Conservation (phyloP, 495 filamentous ascomycete genomes). For the Hypoxylon perforatum region DNA sequence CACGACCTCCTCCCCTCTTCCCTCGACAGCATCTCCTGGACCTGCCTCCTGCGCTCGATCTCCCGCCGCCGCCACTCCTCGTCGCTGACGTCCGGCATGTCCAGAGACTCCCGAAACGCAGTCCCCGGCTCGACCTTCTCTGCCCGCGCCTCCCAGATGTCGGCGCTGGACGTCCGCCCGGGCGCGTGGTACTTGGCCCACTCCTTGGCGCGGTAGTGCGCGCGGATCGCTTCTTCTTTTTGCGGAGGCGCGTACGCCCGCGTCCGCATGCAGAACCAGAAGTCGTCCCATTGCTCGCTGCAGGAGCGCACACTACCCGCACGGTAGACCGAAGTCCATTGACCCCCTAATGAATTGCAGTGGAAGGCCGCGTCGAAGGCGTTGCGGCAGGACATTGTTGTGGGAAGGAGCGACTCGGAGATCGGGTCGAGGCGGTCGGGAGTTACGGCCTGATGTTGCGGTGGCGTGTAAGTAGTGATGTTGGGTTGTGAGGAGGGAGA, state of each 20-base stretch:
- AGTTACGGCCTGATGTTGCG: slow-evolving; percentile 6
- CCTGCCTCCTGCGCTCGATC: slow-evolving; percentile 59
- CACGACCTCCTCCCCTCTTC: slow-evolving; percentile 23
- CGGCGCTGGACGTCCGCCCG: slow-evolving; percentile 78
- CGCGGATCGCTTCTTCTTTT: slow-evolving; percentile 69
- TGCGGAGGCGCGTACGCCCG: slow-evolving; percentile 60
- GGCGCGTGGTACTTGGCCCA: slow-evolving; percentile 76
- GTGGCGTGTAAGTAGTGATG: neutral
- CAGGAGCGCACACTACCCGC: slow-evolving; percentile 79
- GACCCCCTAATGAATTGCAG: slow-evolving; percentile 91
- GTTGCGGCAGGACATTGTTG: slow-evolving; percentile 84
- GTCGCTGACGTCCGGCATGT: slow-evolving; percentile 67
- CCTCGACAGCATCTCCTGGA: slow-evolving; percentile 40
- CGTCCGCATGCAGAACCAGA: slow-evolving; percentile 96
- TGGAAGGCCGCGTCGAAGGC: slow-evolving; percentile 96
- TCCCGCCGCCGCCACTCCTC: slow-evolving; percentile 67
- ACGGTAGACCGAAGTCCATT: slow-evolving; percentile 85
- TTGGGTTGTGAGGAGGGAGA: slow-evolving; percentile 25
- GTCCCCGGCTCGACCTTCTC: slow-evolving; percentile 56
- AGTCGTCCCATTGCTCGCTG: slow-evolving; percentile 84
- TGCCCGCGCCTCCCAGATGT: slow-evolving; percentile 84
- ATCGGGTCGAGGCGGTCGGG: slow-evolving; percentile 48
- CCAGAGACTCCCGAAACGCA: slow-evolving; percentile 58
- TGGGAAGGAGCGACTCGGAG: slow-evolving; percentile 74
- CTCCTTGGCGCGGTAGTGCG: slow-evolving; percentile 74